Evolutionary conservation across 139 green algal genomes (phyloP), one percentile per base, ranked within the genome.

Genomic region (Pseudopediastrum boryanum): DNA sequence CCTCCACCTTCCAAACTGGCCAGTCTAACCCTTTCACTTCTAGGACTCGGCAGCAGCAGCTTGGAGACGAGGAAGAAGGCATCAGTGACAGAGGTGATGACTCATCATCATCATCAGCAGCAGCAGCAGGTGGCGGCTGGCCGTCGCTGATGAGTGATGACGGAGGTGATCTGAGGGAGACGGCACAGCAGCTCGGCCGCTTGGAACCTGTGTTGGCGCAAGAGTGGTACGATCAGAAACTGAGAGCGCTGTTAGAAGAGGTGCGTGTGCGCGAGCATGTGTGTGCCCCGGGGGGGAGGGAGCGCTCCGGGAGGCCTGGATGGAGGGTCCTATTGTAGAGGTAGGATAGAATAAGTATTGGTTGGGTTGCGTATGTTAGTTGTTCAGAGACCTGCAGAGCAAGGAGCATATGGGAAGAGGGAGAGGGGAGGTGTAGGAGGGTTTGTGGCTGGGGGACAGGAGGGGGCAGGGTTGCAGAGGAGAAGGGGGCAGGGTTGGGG

Each of bases 191-290:
- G 41, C 27, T 78, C 54, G 71, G 71, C 19, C 71, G 69, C 29
- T 38, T 78, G 38, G 68, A 54, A 25, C 71, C 71, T 61, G 71
- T 70, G 71, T 51, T 78, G 23, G 71, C 71, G 12, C 54, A 70
- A 27, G 71, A 78, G 54, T 78, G 71, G 71, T 51, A 78, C 50
- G 71, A 78, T 41, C 64, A 41, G n/a, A 29, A 39, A 12, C 54
- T 78, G 36, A 35, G 71, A 7, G 39, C 68, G 54, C 12, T 31
- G 13, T 21, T 78, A 41, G 9, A 44, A 9, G 35, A 69, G 61
- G 61, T 69, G 25, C 23, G 35, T 21, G 31, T 67, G 59, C n/a
- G 10, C 9, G 10, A 16, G 13, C 46, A 56, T 44, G 5, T 39
- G 58, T 29, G 19, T 31, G n/a, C n/a, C n/a, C n/a, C n/a, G n/a